phyloP scores from a whole-genome alignment of 257 asterid genomes.

The Vinca minor region DNA sequence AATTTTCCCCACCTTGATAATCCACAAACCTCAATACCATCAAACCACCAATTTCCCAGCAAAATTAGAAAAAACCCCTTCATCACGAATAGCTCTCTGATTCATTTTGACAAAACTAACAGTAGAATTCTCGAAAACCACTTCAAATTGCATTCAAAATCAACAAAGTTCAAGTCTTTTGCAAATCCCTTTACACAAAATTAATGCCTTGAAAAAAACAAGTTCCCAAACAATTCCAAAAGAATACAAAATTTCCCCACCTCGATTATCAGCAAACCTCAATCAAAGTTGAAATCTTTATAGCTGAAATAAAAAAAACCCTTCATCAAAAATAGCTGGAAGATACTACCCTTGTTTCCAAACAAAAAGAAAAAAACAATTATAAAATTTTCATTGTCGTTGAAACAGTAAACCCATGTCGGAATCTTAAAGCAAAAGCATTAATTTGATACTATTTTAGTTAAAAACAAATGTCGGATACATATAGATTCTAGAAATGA shows the following conservation, averaged over 20 bases:
- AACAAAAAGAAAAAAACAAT: background rate
- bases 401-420: slow-evolving; percentile 5
- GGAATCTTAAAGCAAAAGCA: slow-evolving; percentile 4
- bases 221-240: too few species aligned
- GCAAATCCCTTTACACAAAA: too few species aligned
- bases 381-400: slow-evolving; percentile 5
- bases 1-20: background rate
- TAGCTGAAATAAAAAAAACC: too few species aligned
- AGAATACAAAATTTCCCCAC: too few species aligned
- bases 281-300: too few species aligned
- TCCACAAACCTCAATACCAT: background rate
- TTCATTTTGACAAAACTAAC: background rate
- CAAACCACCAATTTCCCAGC: background rate
- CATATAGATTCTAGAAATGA: background rate
- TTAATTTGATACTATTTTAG: background rate
- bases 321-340: too few species aligned
- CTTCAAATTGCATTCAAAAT: too few species aligned
- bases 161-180: too few species aligned
- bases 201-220: too few species aligned
- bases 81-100: background rate
- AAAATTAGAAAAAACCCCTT: background rate
- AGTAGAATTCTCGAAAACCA: too few species aligned
- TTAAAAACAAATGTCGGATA: background rate
- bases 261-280: too few species aligned
- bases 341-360: background rate